Evolutionary conservation across 352 stramenopile species (phyloP), one percentile per base, ranked within the genome.

Genomic region (Globisporangium heterothallicum): DNA sequence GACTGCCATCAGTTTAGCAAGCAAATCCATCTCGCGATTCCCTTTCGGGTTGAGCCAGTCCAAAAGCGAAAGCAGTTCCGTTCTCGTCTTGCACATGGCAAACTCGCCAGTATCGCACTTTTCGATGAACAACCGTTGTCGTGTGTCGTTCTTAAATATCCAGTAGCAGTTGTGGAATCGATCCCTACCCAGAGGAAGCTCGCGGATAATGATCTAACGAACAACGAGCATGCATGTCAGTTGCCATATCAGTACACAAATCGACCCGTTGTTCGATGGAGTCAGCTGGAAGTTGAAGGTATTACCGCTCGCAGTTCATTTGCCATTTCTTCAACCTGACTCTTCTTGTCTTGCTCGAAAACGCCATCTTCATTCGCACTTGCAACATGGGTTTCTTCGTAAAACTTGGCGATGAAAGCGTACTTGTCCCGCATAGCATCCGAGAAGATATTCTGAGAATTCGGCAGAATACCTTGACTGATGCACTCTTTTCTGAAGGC

Each of bases 161-260:
- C 72, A 93, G 49, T 93, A 93, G 8, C 72, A 72, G 49, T 88
- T 88, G 62, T 88, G 78, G 25, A 73, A 90, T 27, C 83, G 70
- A 48, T 93, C 83, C 55, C 59, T 80, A 49, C 83, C 83, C 24
- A 93, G 47, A 7, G 79, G 78, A 21, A 74, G 61, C 32, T 86
- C 76, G 19, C 83, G 78, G 47, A 93, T 82, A 47, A 84, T 72
- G 41, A 90, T 49, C 62, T 77, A 21, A 16, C 8, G 18, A 48
- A 6, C 24, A 27, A 29, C 18, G 16, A 30, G 32, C 0, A 19
- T n/a, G n/a, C 19, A 54, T 16, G 46, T 16, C 21, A 49, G 13
- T 29, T 25, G 30, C 43, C n/a, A 44, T n/a, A 32, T 10, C 22
- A 44, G 10, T 7, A 18, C 26, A 52, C 19, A 30, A 34, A 16